Evolutionary conservation across 345 rosid species (phyloP), one percentile per base, ranked within the genome.

Genomic region (Erysimum cheiranthoides): DNA sequence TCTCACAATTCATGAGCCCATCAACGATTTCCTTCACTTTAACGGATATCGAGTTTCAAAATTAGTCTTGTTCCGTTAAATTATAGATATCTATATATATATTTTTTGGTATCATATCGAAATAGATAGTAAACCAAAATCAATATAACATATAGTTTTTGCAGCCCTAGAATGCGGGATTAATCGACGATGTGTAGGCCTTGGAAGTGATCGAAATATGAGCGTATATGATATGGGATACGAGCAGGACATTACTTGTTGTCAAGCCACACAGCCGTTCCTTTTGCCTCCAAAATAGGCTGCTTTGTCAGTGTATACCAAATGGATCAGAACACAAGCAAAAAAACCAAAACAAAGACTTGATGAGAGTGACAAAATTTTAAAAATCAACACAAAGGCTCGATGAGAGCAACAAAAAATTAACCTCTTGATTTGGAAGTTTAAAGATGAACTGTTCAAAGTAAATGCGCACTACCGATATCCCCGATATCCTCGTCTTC

Each of bases 211-310:
- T 69, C 81, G 14, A 84, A 36, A 72, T 76, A 84, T 25, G 86
- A 86, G 73, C 87, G 83, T 43, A 89, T 47, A 52, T 82, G 88
- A 13, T 86, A 50, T 28, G 96, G 95, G 45, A 93, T 73, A 34
- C 93, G 91, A 49, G 75, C 78, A 38, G 91, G 94, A 54, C 82
- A 86, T 50, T 93, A 86, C 36, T 86, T 86, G 77, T 82, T 84
- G 81, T 90, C 89, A 18, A 93, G 93, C 95, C 94, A 90, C 56
- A 89, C 92, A 27, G 74, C 91, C 0, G 85, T 82, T 36, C 82
- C 94, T 85, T 85, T 90, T 46, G 93, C 96, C 77, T 89, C 87
- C 80, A 92, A 71, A 56, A 88, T 73, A 65, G 86, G 89, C 91
- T 92, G 90, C 61, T 34, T 45, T 47, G 10, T 14, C 9, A 51